Evolutionary conservation across 305 asterid species (phyloP), one percentile per base, ranked within the genome.

Genomic region (Fraxinus ornus): DNA sequence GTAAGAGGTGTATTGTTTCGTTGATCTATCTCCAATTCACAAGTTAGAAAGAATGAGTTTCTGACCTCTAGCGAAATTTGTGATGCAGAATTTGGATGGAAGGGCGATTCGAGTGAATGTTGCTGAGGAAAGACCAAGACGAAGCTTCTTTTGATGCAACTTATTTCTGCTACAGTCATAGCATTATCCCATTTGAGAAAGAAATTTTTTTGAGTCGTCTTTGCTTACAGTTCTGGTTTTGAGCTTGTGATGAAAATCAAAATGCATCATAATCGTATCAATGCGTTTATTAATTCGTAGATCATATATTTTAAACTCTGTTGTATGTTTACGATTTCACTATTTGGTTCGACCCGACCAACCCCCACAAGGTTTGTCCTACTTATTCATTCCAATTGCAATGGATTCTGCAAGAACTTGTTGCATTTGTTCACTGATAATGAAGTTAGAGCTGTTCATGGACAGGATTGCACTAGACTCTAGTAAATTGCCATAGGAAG

Each of bases 91-190:
- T 86, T 73, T 94, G 88, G 97, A 89, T 12, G 98, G 97, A 47
- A 88, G 98, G 71, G 84, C 93, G 3, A 87, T 94, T 66, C 90
- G 93, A 78, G 97, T 94, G 80, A 94, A 88, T 86, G 93, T 89
- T 82, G 98, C 98, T 0, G 93, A 90, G 85, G 93, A 89, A 79
- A 88, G 89, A 71, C 94, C 95, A 19, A 85, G 91, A 75, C 93
- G 96, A 33, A 79, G 41, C 83, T 0, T 72, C 30, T 92, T 88
- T 78, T 91, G 85, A 83, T 70, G 76, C 68, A 30, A 2, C 21
- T 26, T 85, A 3, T 28, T 68, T 26, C 8, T 3, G 7, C 33
- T 64, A 1, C 15, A 22, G 10, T 64, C 26, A 24, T 64, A 10
- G n/a, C 28, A 24, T 24, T 64, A 7, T 24, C 35, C 33, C n/a